Evolutionary conservation across 2,329 filamentous ascomycete species (phyloP), one percentile per base, ranked within the genome.

Genomic region (Talaromyces rugulosus): DNA sequence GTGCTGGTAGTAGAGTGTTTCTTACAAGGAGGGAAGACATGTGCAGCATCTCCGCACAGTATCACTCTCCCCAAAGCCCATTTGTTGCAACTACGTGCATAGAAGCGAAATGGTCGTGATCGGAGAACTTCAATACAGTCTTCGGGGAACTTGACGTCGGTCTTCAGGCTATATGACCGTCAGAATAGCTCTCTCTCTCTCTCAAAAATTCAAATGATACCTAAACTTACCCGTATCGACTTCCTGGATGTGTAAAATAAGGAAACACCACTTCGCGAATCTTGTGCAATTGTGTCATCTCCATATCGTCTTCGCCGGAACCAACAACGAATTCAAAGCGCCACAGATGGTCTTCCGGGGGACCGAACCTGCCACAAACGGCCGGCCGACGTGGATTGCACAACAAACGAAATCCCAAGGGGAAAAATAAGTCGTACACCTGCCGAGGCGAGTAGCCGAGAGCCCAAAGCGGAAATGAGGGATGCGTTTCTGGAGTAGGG

Each of bases 401-500:
- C 56, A 77, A 74, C 61, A 83, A 83, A 14, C 78, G 76, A 65
- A 78, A 81, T 0, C 74, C 71, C 4, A 42, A 64, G 0, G 81
- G 81, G 67, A 78, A 83, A 66, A 81, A 83, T 0, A 77, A 62
- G 59, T 83, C 77, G 60, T 82, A 82, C 0, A 83, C 79, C 23
- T 80, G 64, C 55, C 80, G 71, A 4, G 81, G 78, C 0, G 73
- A 76, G 62, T 79, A 80, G 5, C 79, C 80, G 0, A 79, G 66
- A 4, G 74, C 62, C 81, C 81, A 83, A 2, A 83, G 69, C 0
- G 80, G 78, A 57, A 83, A 82, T 0, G 75, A 65, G 0, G 81
- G 81, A 65, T 84, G 82, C 0, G 78, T 76, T 31, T 80, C 65
- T 5, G 71, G 74, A 0, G 78, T 83, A 0, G 81, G 81, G 0